Evolutionary conservation across 768 basidiomycete genomes (phyloP).

Genomic region (Naganishia friedmannii): DNA sequence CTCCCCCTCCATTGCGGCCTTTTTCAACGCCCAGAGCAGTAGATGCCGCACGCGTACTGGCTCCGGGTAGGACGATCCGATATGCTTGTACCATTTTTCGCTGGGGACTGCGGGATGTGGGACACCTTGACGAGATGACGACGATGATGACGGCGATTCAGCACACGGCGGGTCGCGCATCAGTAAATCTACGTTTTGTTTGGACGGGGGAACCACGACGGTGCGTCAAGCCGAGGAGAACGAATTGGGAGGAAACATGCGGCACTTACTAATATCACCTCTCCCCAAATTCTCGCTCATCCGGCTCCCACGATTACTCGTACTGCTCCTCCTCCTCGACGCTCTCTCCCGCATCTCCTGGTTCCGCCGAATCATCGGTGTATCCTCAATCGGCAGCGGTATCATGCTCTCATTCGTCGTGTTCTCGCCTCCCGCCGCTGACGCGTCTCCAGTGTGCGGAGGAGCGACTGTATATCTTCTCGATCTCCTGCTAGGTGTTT

Average conservation of each 20-base stretch:
- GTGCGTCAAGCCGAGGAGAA: slow-evolving; percentile 3
- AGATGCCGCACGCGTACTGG: slow-evolving; percentile 47
- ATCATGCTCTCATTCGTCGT: slow-evolving; percentile 39
- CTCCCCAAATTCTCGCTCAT: slow-evolving; percentile 46
- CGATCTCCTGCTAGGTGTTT: slow-evolving; percentile 20
- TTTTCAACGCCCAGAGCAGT: slow-evolving; percentile 45
- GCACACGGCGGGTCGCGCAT: slow-evolving; percentile 21
- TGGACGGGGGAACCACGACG: not conserved
- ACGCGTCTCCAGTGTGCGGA: slow-evolving; percentile 35
- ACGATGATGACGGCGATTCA: slow-evolving; percentile 24
- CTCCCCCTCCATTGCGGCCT: slow-evolving; percentile 31
- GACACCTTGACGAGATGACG: slow-evolving; percentile 36
- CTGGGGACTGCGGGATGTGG: slow-evolving; percentile 44
- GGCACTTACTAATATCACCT: slow-evolving; percentile 49
- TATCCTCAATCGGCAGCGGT: slow-evolving; percentile 46
- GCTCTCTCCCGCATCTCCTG: slow-evolving; percentile 43
- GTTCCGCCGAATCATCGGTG: slow-evolving; percentile 48
- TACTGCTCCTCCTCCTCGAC: slow-evolving; percentile 40
- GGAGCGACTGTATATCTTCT: slow-evolving; percentile 27
- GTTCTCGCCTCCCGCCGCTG: slow-evolving; percentile 25
- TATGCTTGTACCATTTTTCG: slow-evolving; percentile 44
- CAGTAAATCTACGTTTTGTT: not conserved
- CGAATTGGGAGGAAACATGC: too few relatives aligned
- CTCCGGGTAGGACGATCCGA: slow-evolving; percentile 43
- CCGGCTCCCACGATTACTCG: slow-evolving; percentile 44